These are phyloP conservation scores for Eucalyptus pauciflora DNA, from an alignment of 345 rosid species.

Conservation along the genomic window DNA sequence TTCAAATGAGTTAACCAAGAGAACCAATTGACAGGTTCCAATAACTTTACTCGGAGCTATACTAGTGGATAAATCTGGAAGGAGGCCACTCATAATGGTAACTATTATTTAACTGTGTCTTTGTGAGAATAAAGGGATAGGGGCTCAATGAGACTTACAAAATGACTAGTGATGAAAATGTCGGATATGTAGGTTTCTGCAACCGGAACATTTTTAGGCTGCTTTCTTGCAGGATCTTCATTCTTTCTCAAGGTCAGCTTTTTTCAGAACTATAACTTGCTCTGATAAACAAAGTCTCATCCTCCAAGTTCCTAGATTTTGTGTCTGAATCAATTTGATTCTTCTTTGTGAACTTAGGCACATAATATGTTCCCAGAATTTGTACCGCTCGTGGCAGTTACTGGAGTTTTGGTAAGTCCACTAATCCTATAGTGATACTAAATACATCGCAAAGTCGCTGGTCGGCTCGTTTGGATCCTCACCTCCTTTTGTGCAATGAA, in stretches of 20 bases:
- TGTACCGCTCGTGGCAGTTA: constrained; percentile 59
- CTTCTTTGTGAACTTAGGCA: constrained; percentile 20
- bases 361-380: constrained; percentile 43
- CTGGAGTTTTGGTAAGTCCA: constrained; percentile 58
- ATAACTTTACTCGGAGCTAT: constrained; percentile 68
- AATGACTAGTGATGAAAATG: neutral
- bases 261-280: neutral
- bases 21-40: constrained; percentile 37
- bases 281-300: neutral
- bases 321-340: neutral
- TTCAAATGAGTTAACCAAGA: neutral
- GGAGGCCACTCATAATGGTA: constrained; percentile 93
- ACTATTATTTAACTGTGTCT: neutral
- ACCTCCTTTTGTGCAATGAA: neutral
- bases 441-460: neutral
- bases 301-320: neutral
- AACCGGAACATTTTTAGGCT: constrained; percentile 65
- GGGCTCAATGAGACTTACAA: neutral
- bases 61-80: constrained; percentile 68
- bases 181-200: constrained; percentile 46
- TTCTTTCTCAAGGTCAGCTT: constrained; percentile 57
- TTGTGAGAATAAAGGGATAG: neutral
- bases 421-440: neutral
- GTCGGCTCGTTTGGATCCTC: neutral
- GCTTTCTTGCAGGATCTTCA: constrained; percentile 61